Evolutionary conservation across 495 filamentous ascomycete species (phyloP), one percentile per base, ranked within the genome.

Genomic region (Aspergillus ellipticus): DNA sequence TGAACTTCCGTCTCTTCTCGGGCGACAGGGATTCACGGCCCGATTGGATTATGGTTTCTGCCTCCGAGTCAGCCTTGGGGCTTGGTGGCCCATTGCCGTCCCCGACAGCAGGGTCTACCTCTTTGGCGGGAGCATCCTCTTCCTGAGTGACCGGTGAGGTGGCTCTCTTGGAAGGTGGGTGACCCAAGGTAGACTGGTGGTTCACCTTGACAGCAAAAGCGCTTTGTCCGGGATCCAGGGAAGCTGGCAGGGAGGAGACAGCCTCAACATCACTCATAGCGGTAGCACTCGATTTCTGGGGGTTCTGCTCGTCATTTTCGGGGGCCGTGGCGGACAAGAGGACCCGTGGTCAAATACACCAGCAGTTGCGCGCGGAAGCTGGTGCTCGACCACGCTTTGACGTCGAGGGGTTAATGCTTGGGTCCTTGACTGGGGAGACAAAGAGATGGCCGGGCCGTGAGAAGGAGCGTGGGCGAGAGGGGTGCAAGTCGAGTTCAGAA

Each of bases 31-130:
- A 85, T 62, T 89, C 83, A 54, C 88, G 88, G 37, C 86, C 86
- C 19, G 86, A 83, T 20, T 90, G 76, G 43, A 90, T 86, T 56
- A 90, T 88, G 6, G 89, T 92, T 71, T 91, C 88, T 54, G 89
- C 88, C 68, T 92, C 89, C 11, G 88, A 91, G 65, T 90, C 87
- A 50, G 74, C 76, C 67, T 69, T 76, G 54, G 74, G 70, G 53
- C 75, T 75, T 17, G 62, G 58, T 13, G 69, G 68, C 28, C 67
- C 69, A 49, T 74, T 64, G 45, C 58, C 64, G n/a, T 72, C 65
- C 33, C 71, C 63, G 29, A 55, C 62, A 54, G 61, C 66, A 55
- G 51, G 60, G 41, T 56, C 62, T 60, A 62, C 58, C 57, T 56
- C 59, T 59, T 64, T 61, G 26, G 54, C 47, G 22, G 54, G 61